Base-by-base conservation (phyloP, 2,329 filamentous ascomycete species). In the Clarireedia homoeocarpa region DNA sequence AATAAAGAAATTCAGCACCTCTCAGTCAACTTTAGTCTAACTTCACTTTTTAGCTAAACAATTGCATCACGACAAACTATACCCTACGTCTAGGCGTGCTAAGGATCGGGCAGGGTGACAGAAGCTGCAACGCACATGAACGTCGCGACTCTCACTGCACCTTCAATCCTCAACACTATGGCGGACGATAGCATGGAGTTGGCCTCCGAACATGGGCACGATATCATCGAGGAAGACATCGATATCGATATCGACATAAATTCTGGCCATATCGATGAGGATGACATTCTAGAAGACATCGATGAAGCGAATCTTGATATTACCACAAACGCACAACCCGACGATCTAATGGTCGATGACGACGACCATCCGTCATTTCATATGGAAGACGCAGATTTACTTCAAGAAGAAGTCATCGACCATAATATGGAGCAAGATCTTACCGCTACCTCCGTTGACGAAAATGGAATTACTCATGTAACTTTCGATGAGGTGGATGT, bases 211-310 rank as follows among this genome's bases (percentile, higher is more conserved):
- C 65, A 69, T 56, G 74, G 71, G 48, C 69, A 64, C 23, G 59
- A 65, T 51, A 63, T 58, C 48, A 65, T 68, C 45, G 75, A 78
- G 53, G 73, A 73, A 51, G 77, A 82, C 55, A 78, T 80, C 54
- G 79, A 82, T 57, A 81, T 85, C 58, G 82, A 85, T 61, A 74
- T 85, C 58, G 81, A 83, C 61, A 67, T 77, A 58, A 71, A 73
- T 64, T 68, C 65, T 47, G 68, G 66, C 15, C 63, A 66, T 30
- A 67, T 70, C 26, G 75, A 84, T 58, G 78, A 83, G 62, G 77
- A 83, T 61, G 74, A 75, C 57, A 80, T 82, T 53, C 72, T 81
- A 49, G 76, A 81, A 62, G 83, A 85, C 61, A 72, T 63, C 30
- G 59, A 60, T 46, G 62, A 56, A 30, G 36, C 53, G 15, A 52